Evolutionary conservation across 495 filamentous ascomycete genomes (phyloP), one percentile per base, ranked within the genome.

Genomic region (Platismatia glauca): DNA sequence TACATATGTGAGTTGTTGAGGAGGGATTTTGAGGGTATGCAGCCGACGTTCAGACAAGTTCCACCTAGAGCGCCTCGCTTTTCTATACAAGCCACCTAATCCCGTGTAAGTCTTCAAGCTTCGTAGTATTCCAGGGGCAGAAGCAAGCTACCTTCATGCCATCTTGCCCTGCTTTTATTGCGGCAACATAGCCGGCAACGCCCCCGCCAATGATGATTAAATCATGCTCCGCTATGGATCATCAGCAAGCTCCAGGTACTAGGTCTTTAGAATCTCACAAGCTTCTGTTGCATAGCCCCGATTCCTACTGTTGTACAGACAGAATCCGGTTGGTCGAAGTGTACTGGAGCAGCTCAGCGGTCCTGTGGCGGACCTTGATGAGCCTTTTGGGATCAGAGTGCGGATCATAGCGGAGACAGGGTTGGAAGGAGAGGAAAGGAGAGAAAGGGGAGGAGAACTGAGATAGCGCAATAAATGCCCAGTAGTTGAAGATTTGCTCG

Each of bases 1-100:
- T 97, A 97, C 59, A 98, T 85, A 75, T 96, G 90, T 67, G 95
- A 96, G 82, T 97, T 98, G 86, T 98, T 97, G 74, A 98, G 90
- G 69, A 98, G 90, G 55, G 94, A 97, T 78, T 98, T 98, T 62
- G 94, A 97, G 53, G 94, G 94, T 71, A 98, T 98, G 78, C 94
- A 98, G 77, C 94, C 94, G 73, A 98, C 94, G 78, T 98, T 98
- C 69, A 98, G 80, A 81, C 94, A 98, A 66, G 94, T 98, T 71
- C 94, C 94, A 68, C 94, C 94, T 69, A 98, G 87, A 62, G 84
- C 82, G 67, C 92, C 94, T 71, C 94, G 91, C 82, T 98, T 98
- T 81, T 98, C 94, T 80, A 98, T 94, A 79, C 94, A 98, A 55
- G 89, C 86, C 64, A 95, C 91, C 93, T 97, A 58, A 33, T 41